These are phyloP conservation scores for Globisporangium yorkense DNA, from an alignment of 352 stramenopile species.

Conservation along the genomic window DNA sequence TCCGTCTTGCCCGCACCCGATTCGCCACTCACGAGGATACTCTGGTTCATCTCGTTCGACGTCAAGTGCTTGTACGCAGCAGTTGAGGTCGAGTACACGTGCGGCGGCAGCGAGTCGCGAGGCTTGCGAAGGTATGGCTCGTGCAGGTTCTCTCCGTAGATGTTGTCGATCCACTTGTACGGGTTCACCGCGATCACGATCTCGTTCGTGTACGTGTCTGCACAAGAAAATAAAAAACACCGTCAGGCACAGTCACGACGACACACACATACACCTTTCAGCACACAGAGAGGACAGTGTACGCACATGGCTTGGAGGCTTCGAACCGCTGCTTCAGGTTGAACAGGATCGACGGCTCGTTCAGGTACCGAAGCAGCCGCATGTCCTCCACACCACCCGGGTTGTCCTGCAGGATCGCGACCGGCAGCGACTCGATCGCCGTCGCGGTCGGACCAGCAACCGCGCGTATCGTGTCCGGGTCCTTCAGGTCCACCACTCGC, in stretches of 20 bases:
- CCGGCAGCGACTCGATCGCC: conserved; percentile 75
- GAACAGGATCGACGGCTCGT: conserved; percentile 92
- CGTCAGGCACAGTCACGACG: not conserved
- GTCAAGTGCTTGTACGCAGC: conserved; percentile 86
- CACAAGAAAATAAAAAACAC: conserved; percentile 1
- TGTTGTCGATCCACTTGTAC: conserved; percentile 92
- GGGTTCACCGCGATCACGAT: conserved; percentile 98
- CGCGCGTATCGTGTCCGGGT: conserved; percentile 78
- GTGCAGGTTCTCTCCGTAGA: conserved; percentile 88
- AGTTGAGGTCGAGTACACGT: conserved; percentile 86
- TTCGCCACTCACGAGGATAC: conserved; percentile 85
- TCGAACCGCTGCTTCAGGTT: conserved; percentile 91
- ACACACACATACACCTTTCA: not conserved
- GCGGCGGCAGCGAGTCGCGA: conserved; percentile 57
- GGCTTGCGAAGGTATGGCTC: conserved; percentile 75
- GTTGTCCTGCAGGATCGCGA: conserved; percentile 80
- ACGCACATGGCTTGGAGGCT: conserved; percentile 85
- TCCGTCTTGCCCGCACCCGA: conserved; percentile 94
- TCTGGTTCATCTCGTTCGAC: conserved; percentile 71
- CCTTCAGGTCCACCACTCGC: conserved; percentile 75
- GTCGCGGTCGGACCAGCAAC: conserved; percentile 69
- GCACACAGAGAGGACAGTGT: not conserved
- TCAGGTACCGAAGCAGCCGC: conserved; percentile 85
- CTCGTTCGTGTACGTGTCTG: conserved; percentile 96
- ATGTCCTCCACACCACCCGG: conserved; percentile 81